These are phyloP conservation scores for Paraconiothyrium brasiliense DNA, from an alignment of 2,329 filamentous ascomycete genomes.

Conservation along the genomic window DNA sequence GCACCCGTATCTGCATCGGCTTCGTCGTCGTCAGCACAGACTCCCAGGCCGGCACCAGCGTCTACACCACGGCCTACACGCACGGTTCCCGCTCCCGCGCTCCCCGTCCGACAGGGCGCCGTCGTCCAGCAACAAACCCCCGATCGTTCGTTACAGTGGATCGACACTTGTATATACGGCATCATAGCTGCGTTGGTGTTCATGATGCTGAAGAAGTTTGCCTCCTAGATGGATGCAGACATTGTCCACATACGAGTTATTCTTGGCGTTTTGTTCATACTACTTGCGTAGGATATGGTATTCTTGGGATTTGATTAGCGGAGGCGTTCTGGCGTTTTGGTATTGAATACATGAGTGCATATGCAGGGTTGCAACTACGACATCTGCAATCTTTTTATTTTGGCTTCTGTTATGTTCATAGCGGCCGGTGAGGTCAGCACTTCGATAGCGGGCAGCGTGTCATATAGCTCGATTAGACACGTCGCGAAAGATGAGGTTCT, in stretches of 20 bases:
- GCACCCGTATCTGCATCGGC: slow-evolving; percentile 1
- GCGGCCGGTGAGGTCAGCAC: too few relatives aligned
- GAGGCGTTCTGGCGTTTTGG: slow-evolving; percentile 5
- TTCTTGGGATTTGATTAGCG: not conserved
- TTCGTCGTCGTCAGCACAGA: not conserved
- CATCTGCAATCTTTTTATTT: not conserved
- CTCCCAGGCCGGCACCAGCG: not conserved
- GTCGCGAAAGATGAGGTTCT: too few relatives aligned
- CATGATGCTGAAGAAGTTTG: slow-evolving; percentile 68
- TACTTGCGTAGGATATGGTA: not conserved
- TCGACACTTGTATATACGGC: slow-evolving; percentile 82
- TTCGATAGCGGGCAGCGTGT: too few relatives aligned
- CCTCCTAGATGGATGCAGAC: not conserved
- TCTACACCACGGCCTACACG: slow-evolving; percentile 25
- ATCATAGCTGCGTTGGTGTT: slow-evolving; percentile 75
- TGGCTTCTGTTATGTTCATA: too few relatives aligned
- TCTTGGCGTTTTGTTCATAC: not conserved
- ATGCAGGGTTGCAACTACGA: too few relatives aligned
- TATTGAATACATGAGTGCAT: not conserved
- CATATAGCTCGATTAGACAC: too few relatives aligned
- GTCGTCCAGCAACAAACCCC: slow-evolving; percentile 39
- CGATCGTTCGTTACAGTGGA: slow-evolving; percentile 73
- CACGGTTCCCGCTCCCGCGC: slow-evolving; percentile 21
- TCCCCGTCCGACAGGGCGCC: slow-evolving; percentile 4
- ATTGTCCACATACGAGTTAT: not conserved